phyloP scores from a whole-genome alignment of 306 rosid genomes.

The Lablab purpureus region DNA sequence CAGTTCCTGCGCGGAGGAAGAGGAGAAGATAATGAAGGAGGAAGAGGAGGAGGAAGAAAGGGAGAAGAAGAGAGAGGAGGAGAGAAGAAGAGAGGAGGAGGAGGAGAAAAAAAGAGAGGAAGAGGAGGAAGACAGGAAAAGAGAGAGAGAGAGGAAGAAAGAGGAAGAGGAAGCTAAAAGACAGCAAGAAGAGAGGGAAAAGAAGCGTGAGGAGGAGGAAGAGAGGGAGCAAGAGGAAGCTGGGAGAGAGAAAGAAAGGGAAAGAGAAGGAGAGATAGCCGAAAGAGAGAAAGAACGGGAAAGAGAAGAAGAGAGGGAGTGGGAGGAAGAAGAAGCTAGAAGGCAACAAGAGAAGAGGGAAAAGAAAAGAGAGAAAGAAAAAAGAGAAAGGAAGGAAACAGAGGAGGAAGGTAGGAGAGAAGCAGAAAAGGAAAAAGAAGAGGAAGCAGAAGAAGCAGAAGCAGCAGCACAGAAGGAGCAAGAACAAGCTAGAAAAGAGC shows the following conservation, averaged over 20 bases:
- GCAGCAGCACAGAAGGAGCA: background rate
- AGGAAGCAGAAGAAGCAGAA: background rate
- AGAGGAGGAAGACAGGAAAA: too few relatives aligned
- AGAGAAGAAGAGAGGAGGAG: background rate
- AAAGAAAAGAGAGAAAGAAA: background rate
- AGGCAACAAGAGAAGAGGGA: background rate
- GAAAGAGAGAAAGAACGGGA: background rate
- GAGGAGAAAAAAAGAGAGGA: slow-evolving; percentile 38
- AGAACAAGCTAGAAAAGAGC: background rate
- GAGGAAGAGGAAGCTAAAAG: background rate
- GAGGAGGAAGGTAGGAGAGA: slow-evolving; percentile 68
- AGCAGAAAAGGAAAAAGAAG: slow-evolving; percentile 35
- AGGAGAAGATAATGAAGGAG: slow-evolving; percentile 65
- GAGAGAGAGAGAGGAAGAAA: background rate
- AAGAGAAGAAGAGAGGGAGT: background rate
- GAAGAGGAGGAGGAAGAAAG: slow-evolving; percentile 48
- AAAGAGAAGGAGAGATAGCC: background rate
- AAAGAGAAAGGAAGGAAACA: background rate
- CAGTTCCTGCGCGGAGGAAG: slow-evolving; percentile 85
- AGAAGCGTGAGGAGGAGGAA: background rate
- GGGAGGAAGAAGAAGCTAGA: background rate
- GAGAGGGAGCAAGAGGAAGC: background rate
- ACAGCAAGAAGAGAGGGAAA: background rate
- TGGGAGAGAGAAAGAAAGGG: background rate
- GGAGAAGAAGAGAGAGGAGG: background rate